Evolutionary conservation across 202 grass and related monocot genomes (phyloP), one percentile per base, ranked within the genome.

Genomic region (Alloteropsis angusta): DNA sequence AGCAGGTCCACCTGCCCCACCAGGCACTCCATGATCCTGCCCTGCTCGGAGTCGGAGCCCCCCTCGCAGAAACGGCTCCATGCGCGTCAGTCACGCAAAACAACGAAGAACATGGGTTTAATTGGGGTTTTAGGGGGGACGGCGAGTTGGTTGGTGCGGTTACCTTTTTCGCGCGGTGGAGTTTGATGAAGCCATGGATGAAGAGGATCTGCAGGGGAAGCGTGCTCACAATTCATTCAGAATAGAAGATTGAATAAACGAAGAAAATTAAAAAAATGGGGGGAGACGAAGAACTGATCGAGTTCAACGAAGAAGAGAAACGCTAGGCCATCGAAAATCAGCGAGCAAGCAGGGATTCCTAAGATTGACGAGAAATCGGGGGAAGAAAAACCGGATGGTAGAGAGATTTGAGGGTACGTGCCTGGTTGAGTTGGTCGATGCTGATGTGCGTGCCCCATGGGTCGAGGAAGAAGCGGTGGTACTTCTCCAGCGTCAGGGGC

Each of bases 1-100:
- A 71, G 37, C 71, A 88, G 76, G 63, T 84, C 76, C 54, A 88
- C 62, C 37, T 76, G 37, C 54, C 86, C 81, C 76, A 88, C 81
- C 70, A 88, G 4, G 28, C 2, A 14, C 1, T 41, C 32, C 86
- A 88, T 80, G 53, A 88, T 84, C 6, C 17, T 1, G 9, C 1
- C 3, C 81, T 88, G 75, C 58, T 46, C 37, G 7, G 5, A 52
- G 12, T 46, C 37, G 7, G 5, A 52, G 12, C 9, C 0, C 16
- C 43, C 30, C 71, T 42, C 63, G 78, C 73, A 60, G 7, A 11
- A 21, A 26, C 30, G 57, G 44, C 38, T 26, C 60, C 34, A 68
- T 53, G 22, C 19, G 35, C 53, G 54, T 88, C 9, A 70, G 58
- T 16, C 28, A 58, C 28, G 53, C 13, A 45, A 16, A 9, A 26